Evolutionary conservation across 2,329 filamentous ascomycete genomes (phyloP).

Genomic region (Sordariomycetes sp.): DNA sequence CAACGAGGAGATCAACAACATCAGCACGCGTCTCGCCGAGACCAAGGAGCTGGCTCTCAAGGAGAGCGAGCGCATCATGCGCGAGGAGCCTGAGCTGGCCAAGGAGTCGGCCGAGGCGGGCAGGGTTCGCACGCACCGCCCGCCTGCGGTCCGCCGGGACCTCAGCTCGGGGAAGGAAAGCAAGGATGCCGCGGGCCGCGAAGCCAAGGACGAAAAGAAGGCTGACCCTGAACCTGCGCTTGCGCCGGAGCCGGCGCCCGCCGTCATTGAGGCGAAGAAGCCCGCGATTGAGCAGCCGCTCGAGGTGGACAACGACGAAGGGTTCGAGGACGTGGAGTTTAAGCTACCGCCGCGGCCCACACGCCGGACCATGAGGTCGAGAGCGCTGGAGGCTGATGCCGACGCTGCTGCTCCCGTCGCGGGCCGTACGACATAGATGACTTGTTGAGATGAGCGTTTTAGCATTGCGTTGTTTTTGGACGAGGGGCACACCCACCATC

Average conservation of each 20-base stretch:
- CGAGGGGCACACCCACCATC: neutral
- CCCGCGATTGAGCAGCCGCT: neutral
- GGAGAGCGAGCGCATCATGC: constrained; percentile 42
- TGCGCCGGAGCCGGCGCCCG: neutral
- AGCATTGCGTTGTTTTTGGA: neutral
- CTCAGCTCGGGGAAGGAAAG: constrained; percentile 12
- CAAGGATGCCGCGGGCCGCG: neutral
- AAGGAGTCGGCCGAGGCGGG: constrained; percentile 22
- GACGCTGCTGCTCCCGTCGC: neutral
- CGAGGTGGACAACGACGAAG: constrained; percentile 2
- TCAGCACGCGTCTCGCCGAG: constrained; percentile 50
- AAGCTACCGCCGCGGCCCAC: neutral
- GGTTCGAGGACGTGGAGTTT: neutral
- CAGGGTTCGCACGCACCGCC: constrained; percentile 34
- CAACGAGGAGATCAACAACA: constrained; percentile 57
- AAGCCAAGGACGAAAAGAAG: neutral
- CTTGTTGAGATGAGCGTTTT: neutral
- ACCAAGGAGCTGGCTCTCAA: constrained; percentile 47
- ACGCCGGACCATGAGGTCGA: neutral
- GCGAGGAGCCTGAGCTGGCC: constrained; percentile 34
- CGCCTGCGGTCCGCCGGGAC: constrained; percentile 38
- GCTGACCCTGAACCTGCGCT: neutral
- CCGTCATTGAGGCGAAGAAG: neutral
- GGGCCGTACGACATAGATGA: neutral
- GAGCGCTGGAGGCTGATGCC: neutral